phyloP scores from a whole-genome alignment of 148 eudicot species.

The Vaccinium corymbosum region DNA sequence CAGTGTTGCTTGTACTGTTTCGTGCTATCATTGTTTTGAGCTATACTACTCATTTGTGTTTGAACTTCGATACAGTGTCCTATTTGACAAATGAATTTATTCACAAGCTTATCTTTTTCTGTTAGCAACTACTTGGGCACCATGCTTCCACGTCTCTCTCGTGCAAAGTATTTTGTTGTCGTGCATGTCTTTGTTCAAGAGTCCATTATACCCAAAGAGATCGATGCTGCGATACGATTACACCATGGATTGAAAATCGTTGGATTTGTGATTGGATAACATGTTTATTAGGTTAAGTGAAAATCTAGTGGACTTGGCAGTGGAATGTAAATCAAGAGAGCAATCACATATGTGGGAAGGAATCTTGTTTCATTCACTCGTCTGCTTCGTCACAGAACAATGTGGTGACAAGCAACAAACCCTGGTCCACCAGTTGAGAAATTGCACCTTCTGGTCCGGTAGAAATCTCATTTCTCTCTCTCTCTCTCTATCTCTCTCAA shows the following conservation, averaged over 20 bases:
- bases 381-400: not conserved
- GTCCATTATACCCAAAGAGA: not conserved
- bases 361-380: not conserved
- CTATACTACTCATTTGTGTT: conserved; percentile 2
- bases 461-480: too few relatives aligned
- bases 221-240: not conserved
- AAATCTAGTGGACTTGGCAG: not conserved
- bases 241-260: not conserved
- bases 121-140: not conserved
- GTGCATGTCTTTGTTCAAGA: not conserved
- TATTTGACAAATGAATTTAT: conserved; percentile 5
- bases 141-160: not conserved
- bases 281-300: not conserved
- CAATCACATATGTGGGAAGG: not conserved
- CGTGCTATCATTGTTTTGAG: not conserved
- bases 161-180: not conserved
- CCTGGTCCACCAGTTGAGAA: too few relatives aligned
- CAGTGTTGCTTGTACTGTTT: conserved; percentile 3
- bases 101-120: not conserved
- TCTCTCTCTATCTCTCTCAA: too few relatives aligned
- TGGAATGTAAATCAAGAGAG: not conserved
- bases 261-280: not conserved
- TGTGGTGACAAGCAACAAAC: not conserved
- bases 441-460: too few relatives aligned
- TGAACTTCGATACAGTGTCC: conserved; percentile 2